These are phyloP conservation scores for Pythium phragmitis DNA, from an alignment of 352 stramenopile genomes.

Conservation along the genomic window DNA sequence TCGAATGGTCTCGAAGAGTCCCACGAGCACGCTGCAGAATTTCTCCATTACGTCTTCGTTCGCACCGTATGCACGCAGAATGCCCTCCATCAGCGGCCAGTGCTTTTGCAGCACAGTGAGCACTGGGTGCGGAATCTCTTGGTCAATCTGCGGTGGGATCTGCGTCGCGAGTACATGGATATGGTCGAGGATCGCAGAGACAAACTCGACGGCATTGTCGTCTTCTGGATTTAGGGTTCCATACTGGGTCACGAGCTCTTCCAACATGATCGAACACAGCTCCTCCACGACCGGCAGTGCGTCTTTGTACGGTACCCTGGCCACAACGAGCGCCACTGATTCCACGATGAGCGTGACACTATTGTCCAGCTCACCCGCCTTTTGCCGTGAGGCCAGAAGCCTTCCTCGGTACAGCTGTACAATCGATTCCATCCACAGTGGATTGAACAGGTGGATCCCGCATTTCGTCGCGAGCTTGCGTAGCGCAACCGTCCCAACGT, in stretches of 20 bases:
- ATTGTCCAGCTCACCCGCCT: conserved; percentile 35
- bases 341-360: conserved; percentile 67
- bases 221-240: conserved; percentile 44
- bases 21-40: conserved; percentile 54
- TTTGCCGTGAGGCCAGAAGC: conserved; percentile 24
- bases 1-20: conserved; percentile 62
- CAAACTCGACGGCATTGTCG: conserved; percentile 47
- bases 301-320: conserved; percentile 67
- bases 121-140: conserved; percentile 60
- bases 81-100: conserved; percentile 52
- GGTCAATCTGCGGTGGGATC: conserved; percentile 60
- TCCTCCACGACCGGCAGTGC: conserved; percentile 60
- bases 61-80: conserved; percentile 47
- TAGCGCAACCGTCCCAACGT: conserved; percentile 67
- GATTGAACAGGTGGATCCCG: conserved; percentile 62
- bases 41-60: conserved; percentile 59
- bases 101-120: conserved; percentile 54
- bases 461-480: conserved; percentile 68
- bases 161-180: conserved; percentile 52
- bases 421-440: conserved; percentile 68
- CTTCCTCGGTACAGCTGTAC: conserved; percentile 60
- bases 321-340: conserved; percentile 62
- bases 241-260: conserved; percentile 50
- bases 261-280: conserved; percentile 63
- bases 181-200: conserved; percentile 63